These are phyloP conservation scores for Neltuma alba DNA, from an alignment of 306 rosid species.

Conservation along the genomic window DNA sequence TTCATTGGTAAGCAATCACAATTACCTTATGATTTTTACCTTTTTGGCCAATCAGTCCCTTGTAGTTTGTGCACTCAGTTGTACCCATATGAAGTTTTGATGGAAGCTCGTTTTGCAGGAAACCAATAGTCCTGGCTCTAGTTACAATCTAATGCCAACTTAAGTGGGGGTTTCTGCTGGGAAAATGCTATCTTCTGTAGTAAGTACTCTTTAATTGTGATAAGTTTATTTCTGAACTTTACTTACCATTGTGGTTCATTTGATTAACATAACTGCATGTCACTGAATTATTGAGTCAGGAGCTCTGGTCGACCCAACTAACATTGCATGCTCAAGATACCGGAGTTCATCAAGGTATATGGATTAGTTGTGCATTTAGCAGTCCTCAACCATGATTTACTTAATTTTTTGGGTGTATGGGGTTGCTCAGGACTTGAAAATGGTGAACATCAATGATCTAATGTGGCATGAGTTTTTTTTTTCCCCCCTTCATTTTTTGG, in stretches of 20 bases:
- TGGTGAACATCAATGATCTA: too few species aligned
- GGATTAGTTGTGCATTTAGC: neutral
- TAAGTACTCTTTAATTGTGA: constrained; percentile 40
- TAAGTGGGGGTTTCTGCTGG: constrained; percentile 43
- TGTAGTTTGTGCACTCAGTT: constrained; percentile 8
- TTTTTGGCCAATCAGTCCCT: constrained; percentile 49
- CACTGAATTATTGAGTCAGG: constrained; percentile 44
- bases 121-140: constrained; percentile 38
- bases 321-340: constrained; percentile 43
- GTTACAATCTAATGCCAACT: constrained; percentile 44
- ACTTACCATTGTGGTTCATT: constrained; percentile 32
- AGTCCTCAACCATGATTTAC: neutral
- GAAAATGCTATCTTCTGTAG: constrained; percentile 42
- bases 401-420: neutral
- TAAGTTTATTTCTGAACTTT: constrained; percentile 4
- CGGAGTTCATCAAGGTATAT: constrained; percentile 54
- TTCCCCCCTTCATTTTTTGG: too few species aligned
- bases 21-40: neutral
- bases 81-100: constrained; percentile 18
- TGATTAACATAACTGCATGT: constrained; percentile 41
- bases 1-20: constrained; percentile 51
- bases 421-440: too few species aligned
- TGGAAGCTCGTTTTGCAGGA: constrained; percentile 41
- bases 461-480: neutral
- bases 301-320: constrained; percentile 45